These are phyloP conservation scores for Lippia alba DNA, from an alignment of 305 asterid species.

Conservation along the genomic window DNA sequence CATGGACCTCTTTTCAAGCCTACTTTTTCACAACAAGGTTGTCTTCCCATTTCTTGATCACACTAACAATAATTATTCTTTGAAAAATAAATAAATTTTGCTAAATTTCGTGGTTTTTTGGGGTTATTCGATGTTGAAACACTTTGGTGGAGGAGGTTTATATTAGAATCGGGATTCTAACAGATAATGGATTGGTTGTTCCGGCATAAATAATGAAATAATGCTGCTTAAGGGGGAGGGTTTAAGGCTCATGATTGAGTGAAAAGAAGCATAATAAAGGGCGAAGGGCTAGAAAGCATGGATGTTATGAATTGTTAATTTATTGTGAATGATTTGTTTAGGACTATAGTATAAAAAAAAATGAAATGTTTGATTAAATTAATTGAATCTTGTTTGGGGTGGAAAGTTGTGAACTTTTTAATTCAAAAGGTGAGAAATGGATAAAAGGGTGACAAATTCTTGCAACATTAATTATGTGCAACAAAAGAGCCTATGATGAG, in stretches of 20 bases:
- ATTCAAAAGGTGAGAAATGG: slow-evolving; percentile 19
- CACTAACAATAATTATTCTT: neutral
- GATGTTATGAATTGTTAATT: slow-evolving; percentile 38
- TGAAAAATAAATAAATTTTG: neutral
- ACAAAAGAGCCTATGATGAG: slow-evolving; percentile 16
- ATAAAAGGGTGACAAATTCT: slow-evolving; percentile 36
- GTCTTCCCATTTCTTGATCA: slow-evolving; percentile 59
- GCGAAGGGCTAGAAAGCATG: slow-evolving; percentile 48
- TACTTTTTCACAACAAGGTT: slow-evolving; percentile 67
- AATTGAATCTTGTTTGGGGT: slow-evolving; percentile 26
- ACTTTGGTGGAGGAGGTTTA: slow-evolving; percentile 26
- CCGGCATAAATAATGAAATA: slow-evolving; percentile 40
- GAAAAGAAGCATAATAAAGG: slow-evolving; percentile 30
- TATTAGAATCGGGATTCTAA: slow-evolving; percentile 45
- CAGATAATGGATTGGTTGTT: slow-evolving; percentile 41
- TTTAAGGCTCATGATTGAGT: slow-evolving; percentile 49
- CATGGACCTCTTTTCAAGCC: slow-evolving; percentile 79
- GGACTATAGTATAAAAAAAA: slow-evolving; percentile 13
- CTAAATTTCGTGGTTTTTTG: neutral
- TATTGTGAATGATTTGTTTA: slow-evolving; percentile 31
- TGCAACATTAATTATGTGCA: slow-evolving; percentile 1
- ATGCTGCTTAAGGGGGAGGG: slow-evolving; percentile 42
- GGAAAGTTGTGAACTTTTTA: neutral
- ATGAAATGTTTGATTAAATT: neutral
- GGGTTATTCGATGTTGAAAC: neutral